Base-by-base conservation (phyloP, 805 yeast species). In the Starmera dryadoides region DNA sequence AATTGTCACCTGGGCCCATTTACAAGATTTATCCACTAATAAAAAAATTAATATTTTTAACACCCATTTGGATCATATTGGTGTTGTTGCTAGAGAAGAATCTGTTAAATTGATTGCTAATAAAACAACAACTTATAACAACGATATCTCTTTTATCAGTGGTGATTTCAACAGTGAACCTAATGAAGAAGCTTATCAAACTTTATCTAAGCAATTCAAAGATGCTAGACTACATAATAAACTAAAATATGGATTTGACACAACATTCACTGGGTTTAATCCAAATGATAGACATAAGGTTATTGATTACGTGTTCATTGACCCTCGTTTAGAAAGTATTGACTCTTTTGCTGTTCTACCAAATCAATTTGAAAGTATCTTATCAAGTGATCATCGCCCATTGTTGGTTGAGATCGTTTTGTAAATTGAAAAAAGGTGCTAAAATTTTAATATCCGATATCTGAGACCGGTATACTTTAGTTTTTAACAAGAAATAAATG, bases 161-260 rank as follows among this genome's bases (percentile, higher is more conserved):
- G 83, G 83, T 3, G 82, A 77, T 50, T 72, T 79, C 58, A 79
- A 79, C 49, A 68, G 79, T 29, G 60, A 64, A 38, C 67, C 71
- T 1, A 45, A 55, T n/a, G 72, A 69, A 15, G 62, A 55, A 9
- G 63, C 66, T 0, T 60, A 75, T 54, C 63, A 65, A 42, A 61
- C 75, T 29, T 47, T 60, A 4, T 41, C 50, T 11, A 50, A 61
- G 11, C 58, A 62, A 41, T 56, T 59, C 36, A 77, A 71, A 46
- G 60, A 69, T 37, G 45, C 70, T 3, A 43, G 55, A 10, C 48
- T 60, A 36, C 55, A 49, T 23, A 45, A 41, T 28, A 17, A 8
- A 7, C 53, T 46, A 35, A 44, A 45, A 22, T 76, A 74, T 45
- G 80, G 79, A 0, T 63, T 62, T 41, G 44, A 45, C 17, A 44